These are phyloP conservation scores for Astragalus membranaceus DNA, from an alignment of 306 rosid genomes.

Conservation along the genomic window DNA sequence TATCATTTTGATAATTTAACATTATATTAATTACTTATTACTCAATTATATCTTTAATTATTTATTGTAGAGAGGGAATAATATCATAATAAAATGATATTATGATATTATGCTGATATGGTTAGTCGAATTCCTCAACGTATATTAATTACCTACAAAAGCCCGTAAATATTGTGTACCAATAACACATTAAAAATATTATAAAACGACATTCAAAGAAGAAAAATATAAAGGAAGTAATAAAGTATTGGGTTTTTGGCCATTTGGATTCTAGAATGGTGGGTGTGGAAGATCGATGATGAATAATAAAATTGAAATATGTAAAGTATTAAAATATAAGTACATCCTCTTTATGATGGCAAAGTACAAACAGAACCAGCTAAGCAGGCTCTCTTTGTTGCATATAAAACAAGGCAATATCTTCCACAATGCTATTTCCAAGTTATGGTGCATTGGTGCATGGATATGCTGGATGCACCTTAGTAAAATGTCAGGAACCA, in stretches of 20 bases:
- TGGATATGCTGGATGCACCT: slow-evolving; percentile 1
- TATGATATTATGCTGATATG: too few relatives aligned
- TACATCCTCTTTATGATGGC: slow-evolving; percentile 37
- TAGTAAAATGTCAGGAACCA: not conserved
- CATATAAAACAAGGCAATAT: slow-evolving; percentile 23
- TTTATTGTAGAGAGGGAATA: too few relatives aligned
- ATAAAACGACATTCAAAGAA: too few relatives aligned
- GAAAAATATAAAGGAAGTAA: too few relatives aligned
- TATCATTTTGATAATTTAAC: too few relatives aligned
- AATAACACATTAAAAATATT: too few relatives aligned
- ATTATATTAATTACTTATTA: too few relatives aligned
- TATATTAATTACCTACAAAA: too few relatives aligned
- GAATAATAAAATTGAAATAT: not conserved
- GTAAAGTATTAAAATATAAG: slow-evolving; percentile 25
- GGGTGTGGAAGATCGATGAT: slow-evolving; percentile 48
- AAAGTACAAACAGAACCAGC: slow-evolving; percentile 59
- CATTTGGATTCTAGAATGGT: slow-evolving; percentile 45
- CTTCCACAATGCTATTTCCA: not conserved
- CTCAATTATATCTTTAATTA: too few relatives aligned
- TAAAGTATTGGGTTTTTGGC: slow-evolving; percentile 25
- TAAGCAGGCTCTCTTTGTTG: slow-evolving; percentile 27
- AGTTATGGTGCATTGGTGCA: not conserved
- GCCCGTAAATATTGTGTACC: too few relatives aligned
- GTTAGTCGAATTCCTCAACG: too few relatives aligned
- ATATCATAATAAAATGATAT: too few relatives aligned